Conservation (phyloP, 768 basidiomycete genomes). For the Tubosaeta sp. region DNA sequence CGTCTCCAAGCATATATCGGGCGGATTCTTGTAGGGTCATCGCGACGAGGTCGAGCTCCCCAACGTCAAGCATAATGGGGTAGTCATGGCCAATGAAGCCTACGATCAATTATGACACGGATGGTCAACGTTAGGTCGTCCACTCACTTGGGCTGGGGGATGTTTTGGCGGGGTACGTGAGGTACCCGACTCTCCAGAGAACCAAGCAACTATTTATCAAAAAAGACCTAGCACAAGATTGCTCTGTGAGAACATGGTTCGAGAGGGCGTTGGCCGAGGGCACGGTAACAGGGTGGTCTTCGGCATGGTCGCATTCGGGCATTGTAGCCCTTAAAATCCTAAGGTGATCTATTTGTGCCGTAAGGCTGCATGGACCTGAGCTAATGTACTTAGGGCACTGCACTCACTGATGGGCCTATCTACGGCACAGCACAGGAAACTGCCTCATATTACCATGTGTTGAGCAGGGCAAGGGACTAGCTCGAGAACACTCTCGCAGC, state of each 20-base stretch:
- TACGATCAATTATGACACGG: background rate
- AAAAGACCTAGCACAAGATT: background rate
- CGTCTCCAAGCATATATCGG: constrained; percentile 1
- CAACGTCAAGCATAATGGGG: constrained; percentile 5
- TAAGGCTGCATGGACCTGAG: too few species aligned
- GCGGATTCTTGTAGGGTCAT: constrained; percentile 10
- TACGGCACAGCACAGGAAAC: too few species aligned
- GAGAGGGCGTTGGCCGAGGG: background rate
- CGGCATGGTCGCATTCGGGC: background rate
- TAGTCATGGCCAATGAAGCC: constrained; percentile 7
- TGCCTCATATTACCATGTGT: too few species aligned
- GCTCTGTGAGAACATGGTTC: background rate
- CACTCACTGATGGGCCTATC: too few species aligned
- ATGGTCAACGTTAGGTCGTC: background rate
- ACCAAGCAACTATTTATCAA: constrained; percentile 2
- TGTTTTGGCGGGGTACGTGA: background rate
- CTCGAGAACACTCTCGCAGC: too few species aligned
- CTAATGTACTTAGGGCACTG: too few species aligned
- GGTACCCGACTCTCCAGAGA: constrained; percentile 1
- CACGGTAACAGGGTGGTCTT: background rate
- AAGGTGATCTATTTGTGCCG: background rate
- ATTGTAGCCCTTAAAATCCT: background rate
- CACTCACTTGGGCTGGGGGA: background rate
- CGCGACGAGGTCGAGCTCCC: constrained; percentile 4
- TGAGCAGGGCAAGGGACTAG: too few species aligned